phyloP scores from a whole-genome alignment of 2,329 filamentous ascomycete species.

The Paraconiothyrium brasiliense region DNA sequence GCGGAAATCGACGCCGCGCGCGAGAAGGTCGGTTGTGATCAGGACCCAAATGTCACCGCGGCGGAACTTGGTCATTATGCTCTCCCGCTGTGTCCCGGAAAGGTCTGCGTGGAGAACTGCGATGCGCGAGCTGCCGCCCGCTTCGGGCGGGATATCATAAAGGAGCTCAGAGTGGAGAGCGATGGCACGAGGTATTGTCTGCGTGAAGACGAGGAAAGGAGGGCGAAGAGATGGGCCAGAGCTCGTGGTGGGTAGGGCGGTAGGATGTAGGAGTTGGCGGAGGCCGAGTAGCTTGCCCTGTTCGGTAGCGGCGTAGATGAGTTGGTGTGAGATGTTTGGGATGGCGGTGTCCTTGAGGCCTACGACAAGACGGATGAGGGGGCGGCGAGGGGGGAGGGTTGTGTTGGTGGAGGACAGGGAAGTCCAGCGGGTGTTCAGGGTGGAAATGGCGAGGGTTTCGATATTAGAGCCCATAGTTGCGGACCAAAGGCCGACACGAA shows the following conservation, averaged over 20 bases:
- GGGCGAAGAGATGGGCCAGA: slow-evolving; percentile 70
- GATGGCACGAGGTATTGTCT: slow-evolving; percentile 90
- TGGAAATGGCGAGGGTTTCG: slow-evolving; percentile 78
- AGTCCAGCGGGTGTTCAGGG: slow-evolving; percentile 55
- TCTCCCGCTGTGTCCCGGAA: slow-evolving; percentile 75
- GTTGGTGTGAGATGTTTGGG: slow-evolving; percentile 87
- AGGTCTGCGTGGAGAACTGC: slow-evolving; percentile 91
- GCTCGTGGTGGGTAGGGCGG: slow-evolving; percentile 64
- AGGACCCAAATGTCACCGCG: slow-evolving; percentile 94
- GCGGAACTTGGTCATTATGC: slow-evolving; percentile 89
- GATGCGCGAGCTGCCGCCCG: slow-evolving; percentile 83
- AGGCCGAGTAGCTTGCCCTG: slow-evolving; percentile 92
- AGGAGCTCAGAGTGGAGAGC: slow-evolving; percentile 89
- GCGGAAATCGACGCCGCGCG: slow-evolving; percentile 91
- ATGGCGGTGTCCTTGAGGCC: slow-evolving; percentile 95
- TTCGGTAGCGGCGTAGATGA: slow-evolving; percentile 91
- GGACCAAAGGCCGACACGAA: slow-evolving; percentile 88
- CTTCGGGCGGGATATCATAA: slow-evolving; percentile 91
- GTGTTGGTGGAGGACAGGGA: slow-evolving; percentile 36
- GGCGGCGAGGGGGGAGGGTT: slow-evolving; percentile 52
- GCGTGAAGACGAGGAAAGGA: slow-evolving; percentile 94
- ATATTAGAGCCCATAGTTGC: slow-evolving; percentile 96
- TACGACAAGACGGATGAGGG: slow-evolving; percentile 86
- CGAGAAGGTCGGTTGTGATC: slow-evolving; percentile 93
- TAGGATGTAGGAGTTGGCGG: slow-evolving; percentile 86